Evolutionary conservation across 208 protist species (phyloP).

Genomic region (Phytomonas francai): DNA sequence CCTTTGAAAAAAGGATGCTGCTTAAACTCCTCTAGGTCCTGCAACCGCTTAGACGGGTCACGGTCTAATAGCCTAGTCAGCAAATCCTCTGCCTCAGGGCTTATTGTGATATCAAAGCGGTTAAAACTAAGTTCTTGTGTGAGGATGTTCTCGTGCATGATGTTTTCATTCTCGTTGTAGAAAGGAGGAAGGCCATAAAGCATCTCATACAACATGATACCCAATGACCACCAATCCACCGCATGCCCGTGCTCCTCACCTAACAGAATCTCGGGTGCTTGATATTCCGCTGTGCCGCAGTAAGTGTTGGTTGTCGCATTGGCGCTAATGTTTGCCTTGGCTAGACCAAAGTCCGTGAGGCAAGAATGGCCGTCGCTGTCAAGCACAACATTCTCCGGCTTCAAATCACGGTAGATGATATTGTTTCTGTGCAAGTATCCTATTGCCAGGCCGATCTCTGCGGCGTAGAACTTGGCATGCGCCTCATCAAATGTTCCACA

Average conservation of each 20-base stretch:
- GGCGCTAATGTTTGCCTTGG: slow-evolving; percentile 65
- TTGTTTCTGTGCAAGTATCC: slow-evolving; percentile 88
- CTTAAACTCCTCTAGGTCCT: slow-evolving; percentile 76
- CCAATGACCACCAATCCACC: slow-evolving; percentile 97
- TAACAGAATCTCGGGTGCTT: slow-evolving; percentile 91
- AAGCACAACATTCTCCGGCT: slow-evolving; percentile 88
- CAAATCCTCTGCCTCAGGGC: slow-evolving; percentile 66
- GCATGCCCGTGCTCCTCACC: slow-evolving; percentile 87
- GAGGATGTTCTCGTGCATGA: slow-evolving; percentile 84
- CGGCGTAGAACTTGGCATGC: slow-evolving; percentile 87
- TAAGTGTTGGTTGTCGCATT: slow-evolving; percentile 60
- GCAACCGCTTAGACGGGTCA: slow-evolving; percentile 62
- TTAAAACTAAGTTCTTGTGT: slow-evolving; percentile 50
- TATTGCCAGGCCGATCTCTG: slow-evolving; percentile 85
- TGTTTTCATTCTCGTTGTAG: slow-evolving; percentile 81
- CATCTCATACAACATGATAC: slow-evolving; percentile 96
- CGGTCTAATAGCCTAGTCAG: slow-evolving; percentile 74
- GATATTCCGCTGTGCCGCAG: slow-evolving; percentile 87
- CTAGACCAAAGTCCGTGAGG: slow-evolving; percentile 88
- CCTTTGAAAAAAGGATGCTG: slow-evolving; percentile 77
- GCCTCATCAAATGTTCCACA: slow-evolving; percentile 54
- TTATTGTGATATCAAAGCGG: slow-evolving; percentile 24
- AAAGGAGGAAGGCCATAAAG: slow-evolving; percentile 92
- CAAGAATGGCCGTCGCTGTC: slow-evolving; percentile 80
- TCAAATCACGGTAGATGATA: slow-evolving; percentile 92